Evolutionary conservation across 2,329 filamentous ascomycete genomes (phyloP).

Genomic region (Hymenoscyphus repandus): DNA sequence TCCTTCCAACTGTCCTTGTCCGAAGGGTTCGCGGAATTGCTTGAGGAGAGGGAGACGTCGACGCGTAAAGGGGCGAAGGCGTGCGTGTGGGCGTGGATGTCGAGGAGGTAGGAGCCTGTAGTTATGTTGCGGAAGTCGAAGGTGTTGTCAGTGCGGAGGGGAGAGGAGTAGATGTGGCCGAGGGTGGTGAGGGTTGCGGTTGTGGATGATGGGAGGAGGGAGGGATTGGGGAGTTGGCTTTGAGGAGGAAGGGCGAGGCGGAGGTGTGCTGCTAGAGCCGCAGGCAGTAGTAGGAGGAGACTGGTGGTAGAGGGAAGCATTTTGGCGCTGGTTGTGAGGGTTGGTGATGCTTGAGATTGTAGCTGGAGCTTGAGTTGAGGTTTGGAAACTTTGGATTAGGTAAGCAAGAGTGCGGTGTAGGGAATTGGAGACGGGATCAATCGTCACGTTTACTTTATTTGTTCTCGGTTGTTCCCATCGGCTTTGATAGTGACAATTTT

Average conservation of each 20-base stretch:
- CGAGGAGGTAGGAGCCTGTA: slow-evolving; percentile 72
- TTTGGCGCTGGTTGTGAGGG: slow-evolving; percentile 7
- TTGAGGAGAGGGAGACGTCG: slow-evolving; percentile 48
- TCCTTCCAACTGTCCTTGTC: slow-evolving; percentile 29
- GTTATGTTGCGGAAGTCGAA: slow-evolving; percentile 73
- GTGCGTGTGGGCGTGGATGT: slow-evolving; percentile 70
- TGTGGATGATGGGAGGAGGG: slow-evolving; percentile 49
- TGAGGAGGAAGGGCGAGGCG: slow-evolving; percentile 24
- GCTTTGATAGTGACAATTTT: too few relatives aligned
- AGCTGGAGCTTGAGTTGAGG: background rate
- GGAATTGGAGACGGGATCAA: background rate
- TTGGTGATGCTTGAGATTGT: background rate
- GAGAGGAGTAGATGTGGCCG: slow-evolving; percentile 47
- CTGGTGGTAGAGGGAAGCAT: slow-evolving; percentile 36
- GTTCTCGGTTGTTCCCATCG: too few relatives aligned
- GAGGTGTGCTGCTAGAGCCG: slow-evolving; percentile 31
- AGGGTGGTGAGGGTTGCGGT: slow-evolving; percentile 60
- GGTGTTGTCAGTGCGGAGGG: slow-evolving; percentile 61
- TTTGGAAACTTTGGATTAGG: background rate
- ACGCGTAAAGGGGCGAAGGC: slow-evolving; percentile 75
- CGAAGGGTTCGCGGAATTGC: slow-evolving; percentile 16
- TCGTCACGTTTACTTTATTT: too few relatives aligned
- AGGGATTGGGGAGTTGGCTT: slow-evolving; percentile 29
- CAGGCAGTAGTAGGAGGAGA: slow-evolving; percentile 34
- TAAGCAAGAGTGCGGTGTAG: background rate